Conservation (phyloP, 208 protist species). For the Blastocrithidia nonstop region DNA sequence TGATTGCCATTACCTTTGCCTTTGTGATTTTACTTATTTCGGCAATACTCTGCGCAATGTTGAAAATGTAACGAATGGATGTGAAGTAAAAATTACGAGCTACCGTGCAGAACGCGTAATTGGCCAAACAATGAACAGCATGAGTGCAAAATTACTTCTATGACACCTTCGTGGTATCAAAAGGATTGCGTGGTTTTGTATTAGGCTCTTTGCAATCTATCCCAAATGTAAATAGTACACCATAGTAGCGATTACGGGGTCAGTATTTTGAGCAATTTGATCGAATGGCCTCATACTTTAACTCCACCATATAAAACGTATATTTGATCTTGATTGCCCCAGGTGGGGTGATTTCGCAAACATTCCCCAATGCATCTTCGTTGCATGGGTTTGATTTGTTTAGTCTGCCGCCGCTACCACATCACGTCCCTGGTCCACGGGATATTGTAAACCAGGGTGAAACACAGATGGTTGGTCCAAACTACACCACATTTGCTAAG, state of each 20-base stretch:
- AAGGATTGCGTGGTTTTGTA: slow-evolving; percentile 31
- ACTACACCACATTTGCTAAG: too few species aligned
- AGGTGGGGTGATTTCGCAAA: slow-evolving; percentile 31
- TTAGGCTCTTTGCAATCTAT: slow-evolving; percentile 13
- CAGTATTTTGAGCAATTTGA: slow-evolving; percentile 18
- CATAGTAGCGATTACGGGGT: slow-evolving; percentile 1
- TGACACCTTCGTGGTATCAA: slow-evolving; percentile 12
- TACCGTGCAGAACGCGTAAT: slow-evolving; percentile 5
- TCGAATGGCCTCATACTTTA: slow-evolving; percentile 6
- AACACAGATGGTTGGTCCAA: too few species aligned
- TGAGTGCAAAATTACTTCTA: slow-evolving; percentile 17
- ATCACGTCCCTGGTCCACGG: too few species aligned
- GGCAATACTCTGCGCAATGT: slow-evolving; percentile 11
- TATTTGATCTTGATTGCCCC: slow-evolving; percentile 20
- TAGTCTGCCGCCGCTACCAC: too few species aligned
- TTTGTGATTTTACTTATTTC: slow-evolving; percentile 14
- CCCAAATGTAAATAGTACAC: slow-evolving; percentile 10
- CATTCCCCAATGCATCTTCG: slow-evolving; percentile 6
- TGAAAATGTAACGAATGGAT: slow-evolving; percentile 10
- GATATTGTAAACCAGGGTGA: too few species aligned
- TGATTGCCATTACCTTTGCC: slow-evolving; percentile 6
- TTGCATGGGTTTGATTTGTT: slow-evolving; percentile 9
- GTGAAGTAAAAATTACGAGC: not conserved
- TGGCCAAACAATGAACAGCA: slow-evolving; percentile 8
- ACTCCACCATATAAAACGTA: slow-evolving; percentile 2